Percentiles rank a stretch among this genome's conserved stretches.
These are phyloP conservation scores for Colletotrichum falcatum DNA, from an alignment of 2,329 filamentous ascomycete species.

Conservation along the genomic window DNA sequence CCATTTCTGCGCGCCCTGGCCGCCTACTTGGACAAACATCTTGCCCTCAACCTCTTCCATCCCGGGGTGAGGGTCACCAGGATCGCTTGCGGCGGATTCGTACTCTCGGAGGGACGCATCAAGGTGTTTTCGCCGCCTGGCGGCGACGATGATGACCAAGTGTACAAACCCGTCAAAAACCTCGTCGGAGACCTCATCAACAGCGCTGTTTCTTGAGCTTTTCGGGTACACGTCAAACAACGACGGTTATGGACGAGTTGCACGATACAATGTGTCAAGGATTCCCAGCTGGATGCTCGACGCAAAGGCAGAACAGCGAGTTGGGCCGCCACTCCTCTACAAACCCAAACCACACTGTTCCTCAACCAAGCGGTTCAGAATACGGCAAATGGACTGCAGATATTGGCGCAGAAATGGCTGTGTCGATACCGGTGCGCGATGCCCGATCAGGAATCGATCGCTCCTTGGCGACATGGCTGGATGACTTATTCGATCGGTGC, in stretches of 20 bases:
- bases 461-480: neutral
- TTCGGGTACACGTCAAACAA: neutral
- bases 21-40: conserved; percentile 63
- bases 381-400: neutral
- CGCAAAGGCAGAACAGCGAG: no score
- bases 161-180: conserved; percentile 30
- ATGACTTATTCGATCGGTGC: neutral
- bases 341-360: neutral
- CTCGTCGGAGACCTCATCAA: conserved; percentile 24
- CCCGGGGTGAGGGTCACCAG: conserved; percentile 65
- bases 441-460: neutral
- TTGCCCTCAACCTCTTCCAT: conserved; percentile 67
- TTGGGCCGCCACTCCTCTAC: neutral
- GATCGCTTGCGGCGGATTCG: conserved; percentile 68
- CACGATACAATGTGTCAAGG: neutral
- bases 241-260: neutral
- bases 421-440: neutral
- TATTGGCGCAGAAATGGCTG: neutral
- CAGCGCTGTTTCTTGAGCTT: conserved; percentile 16
- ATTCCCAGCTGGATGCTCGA: neutral
- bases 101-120: conserved; percentile 63
- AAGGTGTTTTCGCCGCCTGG: conserved; percentile 56
- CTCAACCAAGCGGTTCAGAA: neutral
- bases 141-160: neutral
- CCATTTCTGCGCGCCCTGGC: conserved; percentile 65